Evolutionary conservation across 2,329 filamentous ascomycete species (phyloP).

Genomic region (Pyricularia grisea): DNA sequence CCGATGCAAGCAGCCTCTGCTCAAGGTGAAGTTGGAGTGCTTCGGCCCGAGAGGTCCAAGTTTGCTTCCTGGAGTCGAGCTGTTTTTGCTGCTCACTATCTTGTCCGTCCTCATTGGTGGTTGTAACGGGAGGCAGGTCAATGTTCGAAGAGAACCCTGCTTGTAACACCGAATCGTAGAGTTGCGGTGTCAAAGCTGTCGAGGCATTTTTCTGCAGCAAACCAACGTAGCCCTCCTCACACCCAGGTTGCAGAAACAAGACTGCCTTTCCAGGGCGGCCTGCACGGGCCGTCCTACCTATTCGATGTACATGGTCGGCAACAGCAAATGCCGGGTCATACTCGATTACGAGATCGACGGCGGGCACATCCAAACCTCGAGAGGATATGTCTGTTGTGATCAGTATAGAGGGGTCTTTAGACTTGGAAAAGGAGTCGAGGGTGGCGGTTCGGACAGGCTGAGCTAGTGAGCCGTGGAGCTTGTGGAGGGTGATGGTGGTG

Average conservation of each 20-base stretch:
- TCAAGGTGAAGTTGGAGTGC: conserved; percentile 50
- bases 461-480: conserved; percentile 84
- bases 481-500: conserved; percentile 63
- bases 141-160: conserved; percentile 54
- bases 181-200: conserved; percentile 36
- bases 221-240: conserved; percentile 83
- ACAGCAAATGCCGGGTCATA: conserved; percentile 93
- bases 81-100: conserved; percentile 24
- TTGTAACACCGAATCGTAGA: conserved; percentile 48
- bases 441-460: conserved; percentile 84
- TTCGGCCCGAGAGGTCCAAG: conserved; percentile 37
- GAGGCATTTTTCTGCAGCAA: conserved; percentile 44
- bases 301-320: conserved; percentile 88
- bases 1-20: conserved; percentile 40
- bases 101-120: conserved; percentile 59
- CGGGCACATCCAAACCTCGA: conserved; percentile 88
- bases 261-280: conserved; percentile 79
- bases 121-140: conserved; percentile 45
- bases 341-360: conserved; percentile 89
- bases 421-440: conserved; percentile 67
- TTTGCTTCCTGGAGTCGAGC: conserved; percentile 27
- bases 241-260: conserved; percentile 83
- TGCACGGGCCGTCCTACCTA: conserved; percentile 89
- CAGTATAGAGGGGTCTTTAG: conserved; percentile 67
- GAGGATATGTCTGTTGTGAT: conserved; percentile 94